These are phyloP conservation scores for Neurospora tetrasperma DNA, from an alignment of 495 filamentous ascomycete genomes.

Conservation along the genomic window DNA sequence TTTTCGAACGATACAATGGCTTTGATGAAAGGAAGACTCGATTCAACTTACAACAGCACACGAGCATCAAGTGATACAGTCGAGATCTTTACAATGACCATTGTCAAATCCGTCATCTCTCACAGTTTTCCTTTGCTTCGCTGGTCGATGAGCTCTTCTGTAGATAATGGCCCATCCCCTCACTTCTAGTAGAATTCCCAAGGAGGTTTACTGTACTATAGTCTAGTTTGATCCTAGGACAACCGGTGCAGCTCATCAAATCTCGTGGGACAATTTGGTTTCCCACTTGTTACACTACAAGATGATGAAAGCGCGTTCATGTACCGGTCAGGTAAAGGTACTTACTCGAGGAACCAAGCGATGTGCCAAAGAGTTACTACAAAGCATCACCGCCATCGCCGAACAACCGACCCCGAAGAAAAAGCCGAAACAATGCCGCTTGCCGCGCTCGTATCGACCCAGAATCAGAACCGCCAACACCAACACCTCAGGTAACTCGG, in stretches of 20 bases:
- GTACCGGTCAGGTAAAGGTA: neutral
- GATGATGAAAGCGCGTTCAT: neutral
- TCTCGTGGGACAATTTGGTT: neutral
- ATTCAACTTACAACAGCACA: neutral
- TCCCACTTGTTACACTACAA: neutral
- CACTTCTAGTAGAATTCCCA: neutral
- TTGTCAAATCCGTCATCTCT: neutral
- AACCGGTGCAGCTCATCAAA: neutral
- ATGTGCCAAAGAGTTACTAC: neutral
- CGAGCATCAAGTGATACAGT: neutral
- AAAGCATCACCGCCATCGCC: neutral
- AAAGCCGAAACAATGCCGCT: neutral
- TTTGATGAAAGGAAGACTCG: neutral
- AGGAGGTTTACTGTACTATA: neutral
- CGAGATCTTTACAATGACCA: neutral
- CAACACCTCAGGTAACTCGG: neutral
- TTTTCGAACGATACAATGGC: neutral
- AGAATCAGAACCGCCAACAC: neutral
- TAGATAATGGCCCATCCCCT: neutral
- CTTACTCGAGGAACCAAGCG: neutral
- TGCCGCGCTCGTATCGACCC: neutral
- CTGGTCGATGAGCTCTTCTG: neutral
- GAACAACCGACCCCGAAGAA: neutral
- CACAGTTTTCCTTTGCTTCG: neutral
- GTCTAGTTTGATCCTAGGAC: neutral